Evolutionary conservation across 1,139 yeast species (phyloP).

Genomic region (Candida tropicalis): DNA sequence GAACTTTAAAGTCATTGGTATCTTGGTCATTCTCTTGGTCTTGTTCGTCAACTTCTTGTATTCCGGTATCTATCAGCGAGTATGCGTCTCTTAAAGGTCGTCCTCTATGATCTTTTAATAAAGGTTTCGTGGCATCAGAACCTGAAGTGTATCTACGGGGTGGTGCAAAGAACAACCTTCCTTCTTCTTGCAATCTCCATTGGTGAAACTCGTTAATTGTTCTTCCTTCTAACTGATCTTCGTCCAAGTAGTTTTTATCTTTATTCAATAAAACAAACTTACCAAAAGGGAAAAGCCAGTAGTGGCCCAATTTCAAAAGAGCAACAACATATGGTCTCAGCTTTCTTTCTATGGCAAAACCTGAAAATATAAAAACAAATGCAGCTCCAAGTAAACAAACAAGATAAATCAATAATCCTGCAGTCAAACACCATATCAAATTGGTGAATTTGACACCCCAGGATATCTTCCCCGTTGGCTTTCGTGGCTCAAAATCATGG

Average conservation of each 20-base stretch:
- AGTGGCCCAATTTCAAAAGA: constrained; percentile 64
- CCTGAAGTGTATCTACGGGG: constrained; percentile 46
- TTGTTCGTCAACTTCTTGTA: constrained; percentile 18
- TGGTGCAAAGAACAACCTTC: constrained; percentile 73
- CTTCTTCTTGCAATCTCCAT: constrained; percentile 84
- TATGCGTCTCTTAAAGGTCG: constrained; percentile 45
- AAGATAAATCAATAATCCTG: constrained; percentile 63
- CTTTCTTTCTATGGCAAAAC: constrained; percentile 43
- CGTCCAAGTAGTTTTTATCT: constrained; percentile 80
- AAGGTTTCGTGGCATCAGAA: constrained; percentile 37
- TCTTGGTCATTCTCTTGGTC: constrained; percentile 34
- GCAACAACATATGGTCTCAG: constrained; percentile 61
- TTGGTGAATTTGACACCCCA: constrained; percentile 75
- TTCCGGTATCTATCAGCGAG: constrained; percentile 29
- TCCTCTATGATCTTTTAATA: constrained; percentile 48
- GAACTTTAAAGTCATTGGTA: constrained; percentile 43
- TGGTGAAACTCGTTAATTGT: constrained; percentile 81
- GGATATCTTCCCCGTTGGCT: constrained; percentile 51
- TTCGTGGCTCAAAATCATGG: constrained; percentile 68
- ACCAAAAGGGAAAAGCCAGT: constrained; percentile 85
- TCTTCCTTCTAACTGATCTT: constrained; percentile 89
- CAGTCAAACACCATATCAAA: constrained; percentile 69
- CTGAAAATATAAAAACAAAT: constrained; percentile 46
- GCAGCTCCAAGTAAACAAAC: constrained; percentile 54
- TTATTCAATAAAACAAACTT: constrained; percentile 77